These are phyloP conservation scores for Xylaria sp. DNA, from an alignment of 2,329 filamentous ascomycete species.

Conservation along the genomic window DNA sequence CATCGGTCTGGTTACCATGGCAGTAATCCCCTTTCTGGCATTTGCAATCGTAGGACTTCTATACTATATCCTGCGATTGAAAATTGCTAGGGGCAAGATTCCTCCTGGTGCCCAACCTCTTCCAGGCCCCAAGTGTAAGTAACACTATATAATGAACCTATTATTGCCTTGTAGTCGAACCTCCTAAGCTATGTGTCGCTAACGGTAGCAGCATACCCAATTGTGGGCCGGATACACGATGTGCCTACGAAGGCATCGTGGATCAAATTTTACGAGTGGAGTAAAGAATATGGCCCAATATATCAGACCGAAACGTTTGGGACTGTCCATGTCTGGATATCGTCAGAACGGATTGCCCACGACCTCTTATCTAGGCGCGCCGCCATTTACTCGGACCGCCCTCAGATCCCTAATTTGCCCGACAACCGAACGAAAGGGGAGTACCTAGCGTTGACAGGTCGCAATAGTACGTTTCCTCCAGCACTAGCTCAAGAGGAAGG, in stretches of 20 bases:
- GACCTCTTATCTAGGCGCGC: conserved; percentile 57
- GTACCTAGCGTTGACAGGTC: conserved; percentile 58
- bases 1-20: conserved; percentile 36
- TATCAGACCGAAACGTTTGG: conserved; percentile 61
- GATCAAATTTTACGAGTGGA: conserved; percentile 62
- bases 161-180: neutral
- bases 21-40: conserved; percentile 38
- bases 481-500: too few relatives aligned
- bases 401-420: conserved; percentile 59
- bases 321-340: conserved; percentile 60
- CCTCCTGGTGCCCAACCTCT: conserved; percentile 44
- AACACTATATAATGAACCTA: too few relatives aligned
- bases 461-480: conserved; percentile 51
- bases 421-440: conserved; percentile 60
- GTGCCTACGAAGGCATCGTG: conserved; percentile 56
- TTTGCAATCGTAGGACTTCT: conserved; percentile 37
- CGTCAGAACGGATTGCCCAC: conserved; percentile 57
- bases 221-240: conserved; percentile 59
- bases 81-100: conserved; percentile 39
- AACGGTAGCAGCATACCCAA: conserved; percentile 52
- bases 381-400: conserved; percentile 60
- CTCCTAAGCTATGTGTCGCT: conserved; percentile 23
- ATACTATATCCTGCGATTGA: conserved; percentile 37
- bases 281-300: conserved; percentile 59
- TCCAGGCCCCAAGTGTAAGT: conserved; percentile 48